Base-by-base conservation (phyloP, 2,329 filamentous ascomycete genomes). In the Colletotrichum sp. region DNA sequence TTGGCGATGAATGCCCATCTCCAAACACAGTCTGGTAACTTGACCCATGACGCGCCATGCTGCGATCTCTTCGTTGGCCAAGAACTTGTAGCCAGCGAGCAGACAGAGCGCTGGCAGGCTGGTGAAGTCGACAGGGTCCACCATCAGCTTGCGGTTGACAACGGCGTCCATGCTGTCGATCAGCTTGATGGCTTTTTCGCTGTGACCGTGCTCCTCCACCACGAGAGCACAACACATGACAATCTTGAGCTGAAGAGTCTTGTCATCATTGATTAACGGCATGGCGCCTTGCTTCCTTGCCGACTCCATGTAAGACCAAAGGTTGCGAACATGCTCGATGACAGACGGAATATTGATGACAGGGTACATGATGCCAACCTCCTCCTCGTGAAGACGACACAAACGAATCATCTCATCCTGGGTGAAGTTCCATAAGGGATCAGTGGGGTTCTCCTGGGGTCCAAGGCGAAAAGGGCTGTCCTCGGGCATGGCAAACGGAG, bases 291-390 rank as follows among this genome's bases (percentile, higher is more conserved):
- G 82, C 62, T 82, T 84, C 58, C 84, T 84, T 7, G 85, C 79
- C 0, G 85, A 81, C 78, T 96, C 94, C 81, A 97, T 92, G 82
- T 95, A 97, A 0, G 90, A 88, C 71, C 93, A 93, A 2, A 98
- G 86, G 74, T 89, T 89, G 76, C 90, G 92, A 8, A 93, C 92
- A 82, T 98, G 94, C 7, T 88, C 87, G 48, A 94, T 92, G 52
- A 97, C 87, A 56, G 89, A 89, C 56, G 94, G 91, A 43, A 98
- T 94, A 78, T 95, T 91, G 62, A 98, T 84, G 5, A 98, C 91
- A 0, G 96, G 96, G 82, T 98, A 98, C 95, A 98, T 97, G 80
- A 96, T 91, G 58, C 95, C 95, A 80, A 97, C 93, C 82, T 98
- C 96, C 79, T 98, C 96, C 78, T 98, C 94, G 81, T 97, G 96